Evolutionary conservation across 768 basidiomycete genomes (phyloP).

Genomic region (Phylloporus scabripes): DNA sequence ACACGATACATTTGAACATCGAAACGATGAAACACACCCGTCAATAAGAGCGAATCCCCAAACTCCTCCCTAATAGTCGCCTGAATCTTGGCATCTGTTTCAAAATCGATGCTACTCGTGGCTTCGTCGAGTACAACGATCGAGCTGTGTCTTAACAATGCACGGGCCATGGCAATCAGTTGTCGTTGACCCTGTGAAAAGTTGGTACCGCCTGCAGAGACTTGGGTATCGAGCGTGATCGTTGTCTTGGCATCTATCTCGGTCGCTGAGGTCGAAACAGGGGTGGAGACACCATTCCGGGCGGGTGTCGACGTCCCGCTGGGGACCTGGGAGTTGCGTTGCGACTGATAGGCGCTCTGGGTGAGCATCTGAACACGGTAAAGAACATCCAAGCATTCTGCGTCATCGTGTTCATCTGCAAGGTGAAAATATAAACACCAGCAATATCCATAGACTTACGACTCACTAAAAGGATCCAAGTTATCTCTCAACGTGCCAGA

Average conservation of each 20-base stretch:
- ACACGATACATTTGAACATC: too few relatives aligned
- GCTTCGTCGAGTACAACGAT: slow-evolving; percentile 81
- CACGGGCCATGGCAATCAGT: slow-evolving; percentile 80
- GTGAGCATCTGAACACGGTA: slow-evolving; percentile 74
- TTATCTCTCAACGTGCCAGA: slow-evolving; percentile 76
- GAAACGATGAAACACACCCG: slow-evolving; percentile 40
- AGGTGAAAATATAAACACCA: neutral
- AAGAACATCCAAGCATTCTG: slow-evolving; percentile 75
- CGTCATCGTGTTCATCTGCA: slow-evolving; percentile 69
- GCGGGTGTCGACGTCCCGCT: slow-evolving; percentile 41
- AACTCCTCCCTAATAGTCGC: slow-evolving; percentile 85
- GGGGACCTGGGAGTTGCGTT: slow-evolving; percentile 44
- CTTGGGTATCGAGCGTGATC: slow-evolving; percentile 68
- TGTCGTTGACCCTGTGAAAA: slow-evolving; percentile 93
- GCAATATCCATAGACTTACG: neutral
- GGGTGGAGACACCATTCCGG: slow-evolving; percentile 37
- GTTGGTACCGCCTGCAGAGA: slow-evolving; percentile 83
- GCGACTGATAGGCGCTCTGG: slow-evolving; percentile 44
- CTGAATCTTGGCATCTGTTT: slow-evolving; percentile 88
- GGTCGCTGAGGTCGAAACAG: slow-evolving; percentile 39
- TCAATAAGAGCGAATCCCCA: slow-evolving; percentile 63
- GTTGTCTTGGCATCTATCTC: slow-evolving; percentile 52
- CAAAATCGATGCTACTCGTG: slow-evolving; percentile 82
- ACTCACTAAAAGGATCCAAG: slow-evolving; percentile 61
- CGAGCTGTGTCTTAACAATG: slow-evolving; percentile 62